Percentiles rank a stretch among this genome's conserved stretches.
Evolutionary conservation across 148 eudicot species (phyloP).

Genomic region (Spergularia marina): DNA sequence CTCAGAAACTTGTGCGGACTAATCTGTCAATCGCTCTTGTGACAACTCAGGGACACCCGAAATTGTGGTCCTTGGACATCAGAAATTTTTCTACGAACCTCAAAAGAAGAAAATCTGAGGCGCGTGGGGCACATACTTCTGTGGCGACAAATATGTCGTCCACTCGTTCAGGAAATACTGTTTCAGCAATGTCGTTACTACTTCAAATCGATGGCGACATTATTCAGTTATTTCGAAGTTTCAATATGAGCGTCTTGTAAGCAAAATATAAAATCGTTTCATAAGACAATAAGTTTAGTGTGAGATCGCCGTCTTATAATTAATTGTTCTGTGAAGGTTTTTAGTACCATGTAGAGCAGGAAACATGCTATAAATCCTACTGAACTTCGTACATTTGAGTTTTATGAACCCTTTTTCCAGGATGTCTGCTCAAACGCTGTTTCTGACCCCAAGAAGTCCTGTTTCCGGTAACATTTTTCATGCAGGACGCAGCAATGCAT

Average conservation of each 20-base stretch:
- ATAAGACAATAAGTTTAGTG: no score
- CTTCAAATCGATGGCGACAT: not conserved
- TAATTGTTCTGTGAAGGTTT: not conserved
- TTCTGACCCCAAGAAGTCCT: slow-evolving; percentile 20
- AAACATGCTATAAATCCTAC: not conserved
- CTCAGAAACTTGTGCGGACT: not conserved
- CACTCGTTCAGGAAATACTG: not conserved
- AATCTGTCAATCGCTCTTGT: not conserved
- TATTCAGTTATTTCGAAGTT: not conserved
- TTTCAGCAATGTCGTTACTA: not conserved
- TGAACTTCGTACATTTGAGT: not conserved
- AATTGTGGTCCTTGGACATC: slow-evolving; percentile 6
- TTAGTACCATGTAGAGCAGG: not conserved
- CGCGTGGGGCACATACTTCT: slow-evolving; percentile 7
- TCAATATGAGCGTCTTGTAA: no score
- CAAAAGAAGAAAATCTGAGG: not conserved
- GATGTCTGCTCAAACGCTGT: slow-evolving; percentile 23
- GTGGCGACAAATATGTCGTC: not conserved
- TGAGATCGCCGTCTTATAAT: no score
- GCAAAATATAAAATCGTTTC: no score
- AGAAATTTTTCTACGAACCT: not conserved
- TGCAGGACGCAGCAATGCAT: not conserved
- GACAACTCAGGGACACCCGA: not conserved
- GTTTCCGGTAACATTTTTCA: not conserved
- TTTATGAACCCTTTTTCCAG: not conserved